Evolutionary conservation across 805 yeast species (phyloP), one percentile per base, ranked within the genome.

Genomic region (Starmerella bombi): DNA sequence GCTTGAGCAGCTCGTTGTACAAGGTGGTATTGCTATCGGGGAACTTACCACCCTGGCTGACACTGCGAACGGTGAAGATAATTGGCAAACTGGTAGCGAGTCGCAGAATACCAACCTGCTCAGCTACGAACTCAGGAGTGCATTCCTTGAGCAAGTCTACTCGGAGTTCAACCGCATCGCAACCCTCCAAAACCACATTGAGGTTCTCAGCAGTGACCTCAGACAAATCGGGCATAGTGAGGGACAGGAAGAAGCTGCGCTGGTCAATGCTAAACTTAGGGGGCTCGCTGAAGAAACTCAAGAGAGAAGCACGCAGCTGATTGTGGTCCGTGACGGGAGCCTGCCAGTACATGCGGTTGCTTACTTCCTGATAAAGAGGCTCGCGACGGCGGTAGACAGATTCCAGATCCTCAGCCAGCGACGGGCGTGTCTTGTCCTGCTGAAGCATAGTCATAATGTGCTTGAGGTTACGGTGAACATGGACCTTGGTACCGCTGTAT

Each of bases 341-440:
- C 56, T 83, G 18, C 84, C 73, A 2, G 93, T 77, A 64, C 70
- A 83, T 63, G 80, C 83, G 53, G 58, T 80, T 84, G 4, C 94
- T 78, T 51, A 88, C 81, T 41, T 78, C 82, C 25, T 70, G 66
- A 63, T 85, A 91, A 77, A 81, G 78, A 6, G 61, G 55, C 59
- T 81, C 79, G 60, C 99, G 74, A 57, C 85, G 74, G 28, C 64
- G 55, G 93, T 95, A 91, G 23, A 91, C 96, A 22, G 72, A 74
- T 49, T 69, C 67, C 51, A 85, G 77, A 53, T 85, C 95, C 50
- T 75, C 82, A 10, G 69, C 69, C 52, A 77, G 86, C 1, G 94
- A 81, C 14, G 99, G 99, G 57, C 99, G 72, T 0, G 85, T 68
- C 36, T 80, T 74, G 60, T 91, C 99, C 43, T 66, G 61, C 40